These are phyloP conservation scores for Asterophora parasitica DNA, from an alignment of 768 basidiomycete species.

Conservation along the genomic window DNA sequence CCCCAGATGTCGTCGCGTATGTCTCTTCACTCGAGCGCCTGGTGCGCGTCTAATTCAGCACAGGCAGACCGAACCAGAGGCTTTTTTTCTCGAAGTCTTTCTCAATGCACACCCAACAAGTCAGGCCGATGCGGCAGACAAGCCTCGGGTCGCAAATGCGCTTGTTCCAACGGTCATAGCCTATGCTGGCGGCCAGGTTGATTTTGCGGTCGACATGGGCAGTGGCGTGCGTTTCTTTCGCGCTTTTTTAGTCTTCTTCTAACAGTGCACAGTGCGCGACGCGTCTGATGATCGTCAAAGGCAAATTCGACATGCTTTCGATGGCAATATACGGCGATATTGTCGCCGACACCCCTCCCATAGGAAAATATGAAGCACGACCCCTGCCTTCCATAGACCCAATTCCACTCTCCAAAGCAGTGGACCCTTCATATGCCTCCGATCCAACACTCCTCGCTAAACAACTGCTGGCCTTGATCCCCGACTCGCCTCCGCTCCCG, in stretches of 20 bases:
- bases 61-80: constrained; percentile 67
- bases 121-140: constrained; percentile 44
- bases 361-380: constrained; percentile 37
- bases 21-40: constrained; percentile 4
- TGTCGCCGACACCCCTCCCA: constrained; percentile 39
- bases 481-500: constrained; percentile 56
- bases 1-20: constrained; percentile 63
- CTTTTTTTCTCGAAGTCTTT: constrained; percentile 71
- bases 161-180: constrained; percentile 68
- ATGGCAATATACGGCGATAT: constrained; percentile 59
- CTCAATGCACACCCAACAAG: constrained; percentile 64
- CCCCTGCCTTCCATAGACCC: constrained; percentile 30
- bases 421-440: constrained; percentile 56
- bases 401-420: constrained; percentile 38
- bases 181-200: constrained; percentile 63
- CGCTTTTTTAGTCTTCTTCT: background rate
- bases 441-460: constrained; percentile 63
- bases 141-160: constrained; percentile 62
- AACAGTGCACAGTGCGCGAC: constrained; percentile 51
- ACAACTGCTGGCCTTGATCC: constrained; percentile 56
- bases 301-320: constrained; percentile 63
- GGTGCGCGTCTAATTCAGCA: constrained; percentile 2
- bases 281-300: constrained; percentile 76
- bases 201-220: constrained; percentile 69
- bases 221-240: constrained; percentile 43